phyloP scores from a whole-genome alignment of 169 alveolate genomes.

The Cryptosporidium tyzzeri region DNA sequence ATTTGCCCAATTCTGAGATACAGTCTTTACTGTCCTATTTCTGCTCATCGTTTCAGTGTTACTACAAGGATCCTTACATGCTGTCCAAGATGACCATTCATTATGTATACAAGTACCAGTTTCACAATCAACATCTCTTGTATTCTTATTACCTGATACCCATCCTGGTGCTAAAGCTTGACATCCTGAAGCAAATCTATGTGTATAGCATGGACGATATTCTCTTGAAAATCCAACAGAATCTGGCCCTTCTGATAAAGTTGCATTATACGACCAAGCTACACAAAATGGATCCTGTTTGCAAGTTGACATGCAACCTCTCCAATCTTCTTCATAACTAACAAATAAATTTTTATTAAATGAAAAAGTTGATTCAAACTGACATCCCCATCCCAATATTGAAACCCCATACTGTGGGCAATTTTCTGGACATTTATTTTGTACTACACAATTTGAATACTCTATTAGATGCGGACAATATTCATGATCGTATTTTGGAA shows the following conservation, averaged over 20 bases:
- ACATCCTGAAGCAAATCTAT: slow-evolving; percentile 65
- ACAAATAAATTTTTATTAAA: slow-evolving; percentile 27
- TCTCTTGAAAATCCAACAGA: slow-evolving; percentile 10
- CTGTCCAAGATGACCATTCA: slow-evolving; percentile 57
- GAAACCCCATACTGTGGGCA: slow-evolving; percentile 75
- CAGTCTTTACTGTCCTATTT: slow-evolving; percentile 20
- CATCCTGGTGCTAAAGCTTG: slow-evolving; percentile 70
- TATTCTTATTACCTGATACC: slow-evolving; percentile 56
- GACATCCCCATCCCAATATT: slow-evolving; percentile 74
- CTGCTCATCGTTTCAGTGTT: slow-evolving; percentile 38
- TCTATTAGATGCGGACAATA: slow-evolving; percentile 60
- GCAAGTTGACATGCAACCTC: slow-evolving; percentile 25
- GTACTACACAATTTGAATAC: slow-evolving; percentile 34
- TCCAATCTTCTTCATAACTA: slow-evolving; percentile 46
- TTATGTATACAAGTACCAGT: slow-evolving; percentile 46
- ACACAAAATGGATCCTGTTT: slow-evolving; percentile 60
- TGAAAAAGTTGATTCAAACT: slow-evolving; percentile 51
- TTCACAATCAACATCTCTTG: slow-evolving; percentile 44
- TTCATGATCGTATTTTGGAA: slow-evolving; percentile 6
- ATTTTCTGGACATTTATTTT: slow-evolving; percentile 27
- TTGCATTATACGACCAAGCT: slow-evolving; percentile 63
- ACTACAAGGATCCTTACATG: slow-evolving; percentile 37
- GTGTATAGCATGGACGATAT: slow-evolving; percentile 67
- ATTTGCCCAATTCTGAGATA: slow-evolving; percentile 17
- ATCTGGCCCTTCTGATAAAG: slow-evolving; percentile 53